Evolutionary conservation across 768 basidiomycete genomes (phyloP), one percentile per base, ranked within the genome.

Genomic region (Trametes maxima): DNA sequence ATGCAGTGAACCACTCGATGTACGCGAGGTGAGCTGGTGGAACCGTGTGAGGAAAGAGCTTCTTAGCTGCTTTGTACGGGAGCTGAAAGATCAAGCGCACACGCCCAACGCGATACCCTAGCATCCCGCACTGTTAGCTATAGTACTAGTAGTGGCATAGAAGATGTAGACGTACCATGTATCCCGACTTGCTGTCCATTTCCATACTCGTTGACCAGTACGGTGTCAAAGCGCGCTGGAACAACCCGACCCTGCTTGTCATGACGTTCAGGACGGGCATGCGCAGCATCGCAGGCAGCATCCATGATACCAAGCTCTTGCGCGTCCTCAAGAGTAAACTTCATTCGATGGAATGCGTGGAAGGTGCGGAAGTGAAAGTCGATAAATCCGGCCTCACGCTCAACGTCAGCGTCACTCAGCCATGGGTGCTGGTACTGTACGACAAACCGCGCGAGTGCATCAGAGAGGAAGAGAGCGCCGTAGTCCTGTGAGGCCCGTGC

Each of bases 191-290:
- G 17, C 46, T 47, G 17, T 24, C 43, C 2, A 61, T 63, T 43
- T 60, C 59, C 13, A n/a, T n/a, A n/a, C n/a, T n/a, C n/a, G n/a
- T 71, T 69, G 22, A 74, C 60, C 1, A 76, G 56, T 2, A 62
- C 74, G 5, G 72, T 77, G 62, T 80, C 77, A 65, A 78, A 79
- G 7, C 73, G 63, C 0, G 59, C 69, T 4, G 70, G 70, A 16
- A 54, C 46, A 2, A 24, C 24, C 21, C 55, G 3, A 0, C 36
- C 47, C 33, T 69, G 51, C 1, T 66, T 59, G n/a, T 67, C 61
- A 19, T 51, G 49, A 49, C 70, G 62, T 21, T 1, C 42, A n/a
- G 19, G 67, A 67, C 16, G 39, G 3, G 74, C 73, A 28, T 73
- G 57, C 6, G 60, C 65, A 65, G 58, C 61, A 57, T 55, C 39